Conservation (phyloP, 495 filamentous ascomycete genomes). For the Xanthoparmelia taractica region DNA sequence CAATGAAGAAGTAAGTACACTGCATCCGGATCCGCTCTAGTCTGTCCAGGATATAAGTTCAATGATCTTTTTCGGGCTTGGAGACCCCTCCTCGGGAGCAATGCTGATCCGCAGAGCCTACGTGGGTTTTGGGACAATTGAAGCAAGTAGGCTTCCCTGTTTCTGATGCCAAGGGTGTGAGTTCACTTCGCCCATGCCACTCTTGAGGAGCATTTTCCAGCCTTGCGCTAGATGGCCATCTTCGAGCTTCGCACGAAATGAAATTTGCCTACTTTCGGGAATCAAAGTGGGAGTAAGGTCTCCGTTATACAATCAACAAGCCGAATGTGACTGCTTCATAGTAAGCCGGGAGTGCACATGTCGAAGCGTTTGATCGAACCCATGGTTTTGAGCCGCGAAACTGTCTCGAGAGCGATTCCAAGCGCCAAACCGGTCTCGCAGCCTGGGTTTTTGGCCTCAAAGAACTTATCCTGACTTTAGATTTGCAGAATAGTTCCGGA, state of each 20-base stretch:
- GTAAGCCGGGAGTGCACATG: not conserved
- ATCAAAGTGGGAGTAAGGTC: conserved; percentile 9
- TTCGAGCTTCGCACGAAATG: conserved; percentile 16
- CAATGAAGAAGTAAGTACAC: not conserved
- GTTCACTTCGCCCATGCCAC: not conserved
- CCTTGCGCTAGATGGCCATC: conserved; percentile 13
- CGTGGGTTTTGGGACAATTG: not conserved
- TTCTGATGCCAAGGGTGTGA: not conserved
- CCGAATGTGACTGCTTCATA: not conserved
- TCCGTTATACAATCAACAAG: not conserved
- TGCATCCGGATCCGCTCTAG: not conserved
- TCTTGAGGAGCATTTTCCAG: not conserved
- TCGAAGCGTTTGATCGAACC: not conserved
- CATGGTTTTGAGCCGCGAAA: not conserved
- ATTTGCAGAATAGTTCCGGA: conserved; percentile 6
- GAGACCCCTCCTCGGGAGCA: not conserved
- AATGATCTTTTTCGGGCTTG: not conserved
- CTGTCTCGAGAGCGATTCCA: not conserved
- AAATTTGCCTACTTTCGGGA: conserved; percentile 12
- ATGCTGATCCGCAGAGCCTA: not conserved
- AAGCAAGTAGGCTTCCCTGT: conserved; percentile 10
- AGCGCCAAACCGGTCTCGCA: not conserved
- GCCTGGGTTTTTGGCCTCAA: not conserved
- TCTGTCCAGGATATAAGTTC: not conserved
- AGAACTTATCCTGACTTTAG: not conserved